These are phyloP conservation scores for Epichloe aotearoae DNA, from an alignment of 2,329 filamentous ascomycete species.

Conservation along the genomic window DNA sequence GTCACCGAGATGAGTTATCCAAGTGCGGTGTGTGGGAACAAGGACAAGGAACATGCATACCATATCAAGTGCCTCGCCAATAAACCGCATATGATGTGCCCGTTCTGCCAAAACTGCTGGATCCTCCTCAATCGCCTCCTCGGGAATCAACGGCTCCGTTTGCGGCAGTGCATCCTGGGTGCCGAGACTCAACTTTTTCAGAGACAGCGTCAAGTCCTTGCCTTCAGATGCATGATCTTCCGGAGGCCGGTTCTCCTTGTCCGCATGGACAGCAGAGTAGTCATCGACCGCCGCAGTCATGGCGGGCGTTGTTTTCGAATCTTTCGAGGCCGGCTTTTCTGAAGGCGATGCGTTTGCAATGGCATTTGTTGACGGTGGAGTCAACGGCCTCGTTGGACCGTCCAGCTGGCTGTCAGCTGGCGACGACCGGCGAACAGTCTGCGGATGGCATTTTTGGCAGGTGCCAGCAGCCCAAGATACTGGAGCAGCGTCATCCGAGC, in stretches of 20 bases:
- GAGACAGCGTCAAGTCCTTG: conserved; percentile 3
- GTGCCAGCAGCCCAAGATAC: conserved; percentile 18
- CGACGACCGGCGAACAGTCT: conserved; percentile 17
- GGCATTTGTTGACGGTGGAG: conserved; percentile 5
- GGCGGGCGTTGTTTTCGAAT: background rate
- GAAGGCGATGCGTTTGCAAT: conserved; percentile 3
- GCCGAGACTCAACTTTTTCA: conserved; percentile 12
- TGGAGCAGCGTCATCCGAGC: conserved; percentile 15
- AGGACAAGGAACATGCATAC: conserved; percentile 34
- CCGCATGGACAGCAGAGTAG: conserved; percentile 1
- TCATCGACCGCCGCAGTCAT: conserved; percentile 7
- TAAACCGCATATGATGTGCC: conserved; percentile 42
- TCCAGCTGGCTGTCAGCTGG: conserved; percentile 11
- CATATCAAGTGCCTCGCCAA: conserved; percentile 79
- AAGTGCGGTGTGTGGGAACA: background rate
- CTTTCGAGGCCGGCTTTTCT: conserved; percentile 2
- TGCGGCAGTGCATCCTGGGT: background rate
- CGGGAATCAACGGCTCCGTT: background rate
- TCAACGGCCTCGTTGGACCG: background rate
- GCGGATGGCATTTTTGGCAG: conserved; percentile 18
- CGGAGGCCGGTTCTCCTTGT: conserved; percentile 20
- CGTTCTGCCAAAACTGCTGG: conserved; percentile 19
- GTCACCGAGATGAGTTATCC: too few species aligned
- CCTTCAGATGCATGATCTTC: background rate
- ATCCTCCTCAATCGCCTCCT: conserved; percentile 7